Evolutionary conservation across 495 filamentous ascomycete species (phyloP), one percentile per base, ranked within the genome.

Genomic region (Astrocystis sublimbata): DNA sequence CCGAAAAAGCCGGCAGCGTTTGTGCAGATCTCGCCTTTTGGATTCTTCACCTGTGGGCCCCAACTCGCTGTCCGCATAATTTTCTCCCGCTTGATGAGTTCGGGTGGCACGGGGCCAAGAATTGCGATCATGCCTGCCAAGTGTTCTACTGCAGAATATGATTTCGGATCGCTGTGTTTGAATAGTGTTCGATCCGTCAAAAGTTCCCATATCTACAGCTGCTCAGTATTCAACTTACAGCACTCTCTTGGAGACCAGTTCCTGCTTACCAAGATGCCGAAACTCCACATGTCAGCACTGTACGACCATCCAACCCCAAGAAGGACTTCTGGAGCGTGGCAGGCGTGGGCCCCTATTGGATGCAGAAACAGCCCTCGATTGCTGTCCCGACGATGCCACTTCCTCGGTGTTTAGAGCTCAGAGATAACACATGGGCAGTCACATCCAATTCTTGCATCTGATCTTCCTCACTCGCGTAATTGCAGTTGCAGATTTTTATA

Each of bases 241-340:
- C 30, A 26, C 40, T 15, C 54, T 40, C 57, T 13, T 61, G 24
- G 47, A 31, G 13, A 24, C 53, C 24, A 36, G 15, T 19, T 36
- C 50, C 30, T 54, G 41, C 53, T 42, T 66, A 73, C 73, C 66
- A 73, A 38, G 31, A 61, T 58, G 40, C 69, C 70, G 47, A 77
- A 65, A 65, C 74, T 76, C 75, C 76, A 80, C 49, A 79, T 77
- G 51, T 80, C 76, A 57, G 63, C 76, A 51, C 69, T 74, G 40
- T 72, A 76, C 47, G 62, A 66, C 76, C 76, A 79, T 17, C 66
- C 65, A 15, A 47, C 63, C n/a, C 68, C 58, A 50, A 74, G 70
- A 72, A 74, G 71, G 69, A 78, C 68, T 66, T 78, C 72, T 70
- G 66, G 67, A 54, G 77, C 69, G 65, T 73, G 68, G 54, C 73